Evolutionary conservation across 2,329 filamentous ascomycete genomes (phyloP).

Genomic region (Dryadomyces quercivorus): DNA sequence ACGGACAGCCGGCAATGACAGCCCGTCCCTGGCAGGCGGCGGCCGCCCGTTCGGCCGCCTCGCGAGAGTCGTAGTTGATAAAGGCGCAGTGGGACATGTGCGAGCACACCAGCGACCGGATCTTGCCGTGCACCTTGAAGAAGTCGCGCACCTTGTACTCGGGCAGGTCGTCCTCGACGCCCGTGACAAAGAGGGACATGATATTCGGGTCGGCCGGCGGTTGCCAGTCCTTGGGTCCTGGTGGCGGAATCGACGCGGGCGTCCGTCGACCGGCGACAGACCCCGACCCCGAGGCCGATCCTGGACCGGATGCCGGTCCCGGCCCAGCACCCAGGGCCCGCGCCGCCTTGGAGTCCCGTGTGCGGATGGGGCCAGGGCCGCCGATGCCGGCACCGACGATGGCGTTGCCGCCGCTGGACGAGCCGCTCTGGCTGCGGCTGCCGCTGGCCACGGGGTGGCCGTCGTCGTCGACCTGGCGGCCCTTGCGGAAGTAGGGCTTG

Average conservation of each 20-base stretch:
- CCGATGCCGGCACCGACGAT: constrained; percentile 43
- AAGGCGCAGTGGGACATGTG: constrained; percentile 97
- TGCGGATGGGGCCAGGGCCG: constrained; percentile 69
- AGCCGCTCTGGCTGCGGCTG: not conserved
- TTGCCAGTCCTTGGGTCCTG: constrained; percentile 71
- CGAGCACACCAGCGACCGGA: constrained; percentile 87
- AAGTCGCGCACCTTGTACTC: constrained; percentile 85
- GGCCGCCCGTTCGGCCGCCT: constrained; percentile 76
- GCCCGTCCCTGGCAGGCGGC: constrained; percentile 76
- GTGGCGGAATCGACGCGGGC: constrained; percentile 60
- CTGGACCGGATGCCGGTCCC: constrained; percentile 22
- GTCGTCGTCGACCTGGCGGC: constrained; percentile 56
- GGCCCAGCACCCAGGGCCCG: constrained; percentile 34
- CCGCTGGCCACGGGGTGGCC: constrained; percentile 24
- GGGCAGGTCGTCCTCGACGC: constrained; percentile 89
- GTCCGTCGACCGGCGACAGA: constrained; percentile 31
- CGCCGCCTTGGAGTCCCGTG: constrained; percentile 48
- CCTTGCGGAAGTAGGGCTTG: constrained; percentile 91
- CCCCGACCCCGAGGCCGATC: constrained; percentile 28
- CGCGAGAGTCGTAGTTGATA: constrained; percentile 79
- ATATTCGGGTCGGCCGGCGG: constrained; percentile 77
- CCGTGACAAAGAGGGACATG: constrained; percentile 88
- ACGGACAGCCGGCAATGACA: constrained; percentile 79
- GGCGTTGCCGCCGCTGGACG: constrained; percentile 27
- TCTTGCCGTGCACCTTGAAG: constrained; percentile 78